Percentiles rank a stretch among this genome's conserved stretches.
Evolutionary conservation across 208 protist genomes (phyloP).

Genomic region (Kentomonas sorsogonicus): DNA sequence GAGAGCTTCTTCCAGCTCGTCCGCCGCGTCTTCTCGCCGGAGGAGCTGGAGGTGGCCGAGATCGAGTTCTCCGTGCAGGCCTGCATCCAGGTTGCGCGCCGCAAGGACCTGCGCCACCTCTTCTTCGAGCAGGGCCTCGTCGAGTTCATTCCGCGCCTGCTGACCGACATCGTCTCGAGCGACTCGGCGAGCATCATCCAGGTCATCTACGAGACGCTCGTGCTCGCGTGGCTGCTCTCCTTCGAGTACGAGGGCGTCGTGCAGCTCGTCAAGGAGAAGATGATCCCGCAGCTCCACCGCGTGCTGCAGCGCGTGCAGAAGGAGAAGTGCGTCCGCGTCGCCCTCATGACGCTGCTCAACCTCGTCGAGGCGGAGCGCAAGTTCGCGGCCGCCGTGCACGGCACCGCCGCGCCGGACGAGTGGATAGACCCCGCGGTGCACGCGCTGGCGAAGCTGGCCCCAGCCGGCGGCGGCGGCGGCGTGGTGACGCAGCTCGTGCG

Average conservation of each 20-base stretch:
- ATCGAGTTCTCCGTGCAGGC: constrained; percentile 71
- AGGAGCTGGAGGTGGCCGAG: constrained; percentile 49
- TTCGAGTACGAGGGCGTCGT: constrained; percentile 84
- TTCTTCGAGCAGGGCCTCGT: constrained; percentile 72
- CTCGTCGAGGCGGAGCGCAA: constrained; percentile 73
- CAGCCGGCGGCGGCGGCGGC: not conserved
- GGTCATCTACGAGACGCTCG: constrained; percentile 76
- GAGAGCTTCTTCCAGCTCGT: constrained; percentile 57
- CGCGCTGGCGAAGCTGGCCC: constrained; percentile 26
- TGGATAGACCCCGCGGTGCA: constrained; percentile 40
- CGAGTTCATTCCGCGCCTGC: constrained; percentile 61
- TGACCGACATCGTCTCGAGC: constrained; percentile 72
- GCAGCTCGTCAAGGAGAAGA: constrained; percentile 48
- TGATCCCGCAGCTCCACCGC: constrained; percentile 86
- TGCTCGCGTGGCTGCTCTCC: constrained; percentile 76
- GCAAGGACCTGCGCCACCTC: constrained; percentile 58
- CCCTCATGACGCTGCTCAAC: constrained; percentile 83
- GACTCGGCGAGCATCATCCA: constrained; percentile 81
- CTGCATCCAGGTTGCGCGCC: constrained; percentile 70
- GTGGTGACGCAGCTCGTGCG: constrained; percentile 16
- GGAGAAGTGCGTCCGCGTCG: constrained; percentile 89
- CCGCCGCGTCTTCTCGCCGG: constrained; percentile 38
- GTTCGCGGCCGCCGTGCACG: constrained; percentile 45
- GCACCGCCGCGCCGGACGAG: constrained; percentile 48
- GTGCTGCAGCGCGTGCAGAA: constrained; percentile 87